Conservation (phyloP, 306 rosid species). For the Cucurbita pepo region DNA sequence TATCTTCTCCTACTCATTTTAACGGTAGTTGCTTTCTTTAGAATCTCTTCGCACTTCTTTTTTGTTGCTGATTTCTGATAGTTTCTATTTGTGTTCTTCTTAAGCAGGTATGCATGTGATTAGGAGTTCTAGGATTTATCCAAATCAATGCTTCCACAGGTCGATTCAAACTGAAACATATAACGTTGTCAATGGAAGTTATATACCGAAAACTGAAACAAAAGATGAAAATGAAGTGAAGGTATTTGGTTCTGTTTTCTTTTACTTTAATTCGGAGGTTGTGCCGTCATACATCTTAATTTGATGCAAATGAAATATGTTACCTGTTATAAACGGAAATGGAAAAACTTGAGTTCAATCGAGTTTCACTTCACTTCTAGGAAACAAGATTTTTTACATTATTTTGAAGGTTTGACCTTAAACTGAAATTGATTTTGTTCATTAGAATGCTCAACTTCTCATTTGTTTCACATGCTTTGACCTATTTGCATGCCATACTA, state of each 20-base stretch:
- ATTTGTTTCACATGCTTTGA: neutral
- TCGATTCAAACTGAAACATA: conserved; percentile 53
- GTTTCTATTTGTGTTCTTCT: neutral
- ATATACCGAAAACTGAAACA: conserved; percentile 25
- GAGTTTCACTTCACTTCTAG: neutral
- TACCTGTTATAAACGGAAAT: neutral
- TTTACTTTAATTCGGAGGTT: neutral
- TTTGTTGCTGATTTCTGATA: neutral
- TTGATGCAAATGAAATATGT: neutral
- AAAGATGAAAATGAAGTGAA: conserved; percentile 21
- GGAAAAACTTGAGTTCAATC: neutral
- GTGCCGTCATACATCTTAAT: neutral
- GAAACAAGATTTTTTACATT: neutral
- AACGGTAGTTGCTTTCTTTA: neutral
- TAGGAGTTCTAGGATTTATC: conserved; percentile 24
- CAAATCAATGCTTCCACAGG: conserved; percentile 27
- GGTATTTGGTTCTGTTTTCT: conserved; percentile 18
- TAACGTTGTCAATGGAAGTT: conserved; percentile 69
- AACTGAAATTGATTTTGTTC: neutral
- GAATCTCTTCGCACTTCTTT: neutral
- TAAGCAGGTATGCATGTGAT: conserved; percentile 15
- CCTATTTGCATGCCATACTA: neutral
- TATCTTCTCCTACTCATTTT: neutral
- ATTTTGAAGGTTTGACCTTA: neutral
- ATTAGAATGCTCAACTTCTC: neutral